Evolutionary conservation across 2,329 filamentous ascomycete genomes (phyloP), one percentile per base, ranked within the genome.

Genomic region (Pseudofabraea citricarpa): DNA sequence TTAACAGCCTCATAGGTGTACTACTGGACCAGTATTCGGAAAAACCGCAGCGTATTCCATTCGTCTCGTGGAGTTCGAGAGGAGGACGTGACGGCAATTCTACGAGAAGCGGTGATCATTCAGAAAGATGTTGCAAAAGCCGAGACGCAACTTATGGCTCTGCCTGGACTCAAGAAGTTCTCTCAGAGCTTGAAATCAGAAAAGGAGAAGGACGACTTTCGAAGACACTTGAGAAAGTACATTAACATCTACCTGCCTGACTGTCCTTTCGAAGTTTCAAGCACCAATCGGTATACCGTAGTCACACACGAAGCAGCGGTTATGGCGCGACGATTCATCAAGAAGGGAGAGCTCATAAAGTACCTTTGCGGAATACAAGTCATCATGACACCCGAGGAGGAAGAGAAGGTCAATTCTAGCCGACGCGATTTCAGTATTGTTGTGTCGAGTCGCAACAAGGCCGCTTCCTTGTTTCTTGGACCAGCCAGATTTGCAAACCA

Each of bases 381-480:
- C 19, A 79, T 86, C 29, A 93, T 98, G 69, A 95, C 90, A 0
- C 83, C 87, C 23, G 87, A 95, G 61, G 91, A 98, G 64, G 93
- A 97, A 61, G 77, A 81, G 48, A 81, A 87, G 44, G 77, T 97
- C 45, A 85, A 89, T 20, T 66, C 83, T 50, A 84, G 82, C 47
- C 86, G 93, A 61, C 90, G 91, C 59, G 93, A 98, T 61, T 98
- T 98, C 63, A 96, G 90, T 63, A 90, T 98, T 51, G 90, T 98
- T 23, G 87, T 96, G 59, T 95, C 90, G 49, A 91, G 89, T 53
- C 79, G 93, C 46, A 91, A 87, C 66, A 96, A 95, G 67, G 85
- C 85, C 48, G 86, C 90, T 22, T 95, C 88, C 40, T 71, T 98
- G 32, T 97, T 98, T 61, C 83, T 98, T 61, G 93, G 93, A 0